These are phyloP conservation scores for Calonectria pseudoturangicola DNA, from an alignment of 2,329 filamentous ascomycete species.

Conservation along the genomic window DNA sequence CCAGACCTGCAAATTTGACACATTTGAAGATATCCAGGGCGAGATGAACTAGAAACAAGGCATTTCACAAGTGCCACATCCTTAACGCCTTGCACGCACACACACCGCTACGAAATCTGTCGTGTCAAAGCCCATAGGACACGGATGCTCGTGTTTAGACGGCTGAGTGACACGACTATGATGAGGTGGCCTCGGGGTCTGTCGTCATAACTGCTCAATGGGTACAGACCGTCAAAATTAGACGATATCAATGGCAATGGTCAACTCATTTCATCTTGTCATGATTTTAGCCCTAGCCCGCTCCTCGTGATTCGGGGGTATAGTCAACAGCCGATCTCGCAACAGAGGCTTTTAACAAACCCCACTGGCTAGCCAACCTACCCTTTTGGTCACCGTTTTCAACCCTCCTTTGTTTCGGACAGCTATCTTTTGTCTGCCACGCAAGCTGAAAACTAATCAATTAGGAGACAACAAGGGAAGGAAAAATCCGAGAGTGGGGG, in stretches of 20 bases:
- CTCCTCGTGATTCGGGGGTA: constrained; percentile 15
- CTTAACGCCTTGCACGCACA: background rate
- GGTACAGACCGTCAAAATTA: constrained; percentile 21
- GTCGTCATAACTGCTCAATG: constrained; percentile 43
- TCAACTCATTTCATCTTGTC: constrained; percentile 41
- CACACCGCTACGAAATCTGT: constrained; percentile 47
- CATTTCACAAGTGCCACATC: constrained; percentile 16
- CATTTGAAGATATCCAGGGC: constrained; percentile 28
- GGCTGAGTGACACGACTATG: constrained; percentile 25
- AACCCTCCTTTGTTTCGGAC: constrained; percentile 42
- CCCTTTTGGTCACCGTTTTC: constrained; percentile 50
- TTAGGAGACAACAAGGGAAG: constrained; percentile 29
- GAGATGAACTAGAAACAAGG: constrained; percentile 24
- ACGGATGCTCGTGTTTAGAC: constrained; percentile 1
- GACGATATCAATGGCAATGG: constrained; percentile 23
- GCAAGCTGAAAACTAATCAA: constrained; percentile 33
- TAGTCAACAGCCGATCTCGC: constrained; percentile 37
- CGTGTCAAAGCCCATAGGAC: constrained; percentile 14
- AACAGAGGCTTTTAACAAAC: constrained; percentile 23
- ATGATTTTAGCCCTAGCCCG: constrained; percentile 24
- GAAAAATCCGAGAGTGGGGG: constrained; percentile 45
- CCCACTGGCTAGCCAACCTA: constrained; percentile 37
- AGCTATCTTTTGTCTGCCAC: constrained; percentile 32
- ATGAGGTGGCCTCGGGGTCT: constrained; percentile 21
- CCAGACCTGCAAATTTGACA: constrained; percentile 33